Percentiles rank a stretch among this genome's conserved stretches.
Evolutionary conservation across 2,329 filamentous ascomycete species (phyloP).

Genomic region (Venturia effusa): DNA sequence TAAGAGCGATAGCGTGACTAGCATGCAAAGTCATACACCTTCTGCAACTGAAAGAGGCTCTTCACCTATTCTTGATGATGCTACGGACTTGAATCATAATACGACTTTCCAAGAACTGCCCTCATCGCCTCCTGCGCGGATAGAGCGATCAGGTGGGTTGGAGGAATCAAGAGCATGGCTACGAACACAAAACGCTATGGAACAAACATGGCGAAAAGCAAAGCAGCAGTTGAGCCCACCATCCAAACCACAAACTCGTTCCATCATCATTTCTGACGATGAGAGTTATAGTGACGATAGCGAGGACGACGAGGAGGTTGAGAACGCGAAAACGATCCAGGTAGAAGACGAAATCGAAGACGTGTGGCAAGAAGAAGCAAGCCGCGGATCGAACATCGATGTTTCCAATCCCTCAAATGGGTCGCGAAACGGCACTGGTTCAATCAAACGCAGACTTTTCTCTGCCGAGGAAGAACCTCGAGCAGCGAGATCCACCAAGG

Average conservation of each 20-base stretch:
- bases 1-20: slow-evolving; percentile 5
- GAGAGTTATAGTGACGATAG: neutral
- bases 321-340: neutral
- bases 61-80: neutral
- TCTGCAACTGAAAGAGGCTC: neutral
- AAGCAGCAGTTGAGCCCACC: neutral
- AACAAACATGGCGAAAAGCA: slow-evolving; percentile 5
- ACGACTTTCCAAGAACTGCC: neutral
- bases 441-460: neutral
- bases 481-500: neutral
- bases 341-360: slow-evolving; percentile 19
- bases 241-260: neutral
- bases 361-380: slow-evolving; percentile 39
- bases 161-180: neutral
- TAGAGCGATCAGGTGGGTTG: neutral
- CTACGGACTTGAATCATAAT: neutral
- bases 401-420: neutral
- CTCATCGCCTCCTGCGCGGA: neutral
- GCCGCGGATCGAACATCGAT: slow-evolving; percentile 18
- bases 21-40: slow-evolving; percentile 7
- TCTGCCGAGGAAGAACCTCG: neutral
- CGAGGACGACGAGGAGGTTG: neutral
- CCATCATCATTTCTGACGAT: slow-evolving; percentile 10
- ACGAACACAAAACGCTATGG: neutral
- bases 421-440: neutral